Base-by-base conservation (phyloP, 2,329 filamentous ascomycete genomes). In the Colletotrichum sp. region DNA sequence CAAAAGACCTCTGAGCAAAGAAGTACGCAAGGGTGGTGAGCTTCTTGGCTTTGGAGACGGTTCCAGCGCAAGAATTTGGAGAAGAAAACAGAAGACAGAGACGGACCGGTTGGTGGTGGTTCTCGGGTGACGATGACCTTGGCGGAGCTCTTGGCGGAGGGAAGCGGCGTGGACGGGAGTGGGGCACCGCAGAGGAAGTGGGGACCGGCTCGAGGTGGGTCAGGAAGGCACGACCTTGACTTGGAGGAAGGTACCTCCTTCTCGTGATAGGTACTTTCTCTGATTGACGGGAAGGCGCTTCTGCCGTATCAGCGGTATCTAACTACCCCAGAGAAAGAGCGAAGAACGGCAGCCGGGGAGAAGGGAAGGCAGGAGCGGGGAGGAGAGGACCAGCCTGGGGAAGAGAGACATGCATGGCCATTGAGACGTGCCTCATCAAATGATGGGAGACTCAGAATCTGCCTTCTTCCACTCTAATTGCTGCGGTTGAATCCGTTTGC, bases 81-180 rank as follows among this genome's bases (percentile, higher is more conserved):
- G 65, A 39, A 63, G 43, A 18, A 63, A 34, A 61, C 30, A 55
- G 55, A 63, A 67, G 30, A 55, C 36, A 36, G 16, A 64, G 59
- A 66, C 43, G 64, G 74, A 64, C 71, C 74, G 74, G 70, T 30
- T 69, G 30, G 70, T 69, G 59, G 74, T 76, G 69, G 70, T 76
- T 72, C 70, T 66, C 70, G 70, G 74, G 74, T 76, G 74, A 76
- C 65, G 70, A 68, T 74, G 70, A 74, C 74, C 74, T 76, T 76
- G 70, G 74, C 74, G 73, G 70, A 73, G 34, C 43, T 72, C 73
- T 75, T 75, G 73, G 73, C 73, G 70, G 73, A 75, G 61, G 68
- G 73, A 48, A 64, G 73, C 73, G 73, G 69, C 73, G 72, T 67
- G 16, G 59, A 74, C 74, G 71, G 74, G 48, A 69, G 70, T 69